Evolutionary conservation across 257 asterid genomes (phyloP), one percentile per base, ranked within the genome.

Genomic region (Plantago major): DNA sequence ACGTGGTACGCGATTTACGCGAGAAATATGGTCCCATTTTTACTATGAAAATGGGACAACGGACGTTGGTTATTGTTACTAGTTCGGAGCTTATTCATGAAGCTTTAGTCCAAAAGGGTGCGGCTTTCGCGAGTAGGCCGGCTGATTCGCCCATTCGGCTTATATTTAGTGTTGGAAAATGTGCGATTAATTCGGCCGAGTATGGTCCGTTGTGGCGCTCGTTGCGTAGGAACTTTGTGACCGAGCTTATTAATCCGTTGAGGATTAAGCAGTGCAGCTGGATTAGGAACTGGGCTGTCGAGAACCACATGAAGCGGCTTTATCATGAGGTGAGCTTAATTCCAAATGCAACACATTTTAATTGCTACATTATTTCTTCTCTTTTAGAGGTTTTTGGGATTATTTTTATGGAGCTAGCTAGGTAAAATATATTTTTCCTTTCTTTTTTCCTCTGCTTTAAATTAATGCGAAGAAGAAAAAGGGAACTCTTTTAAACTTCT

Each of bases 31-130:
- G 99, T 7, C 97, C 97, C 0, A 92, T 92, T 10, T 92, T 92
- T 84, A 92, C 88, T 81, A 84, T 92, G 96, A 84, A 89, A 54
- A 89, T 92, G 99, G 99, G 99, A 0, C 97, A 92, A 26, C 73
- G 99, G 0, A 92, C 97, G 3, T 71, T 92, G 0, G 79, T 92
- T 1, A 82, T 92, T 16, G 42, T 92, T 55, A 78, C 96, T 1
- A 84, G 95, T 72, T 65, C 99, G 0, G 94, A 86, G 42, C 84
- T 92, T 28, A 92, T 82, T 46, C 99, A 92, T 49, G 99, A 92
- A 45, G 97, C 99, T 9, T 77, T 92, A 3, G 96, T 92, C 1
- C 82, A 78, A 26, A 76, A 73, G 58, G 99, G 99, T 2, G 78
- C 95, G 4, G 71, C 80, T 26, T 80, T 86, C 47, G 96, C 97